Evolutionary conservation across 345 rosid genomes (phyloP).

Genomic region (Geranium rotundifolium): DNA sequence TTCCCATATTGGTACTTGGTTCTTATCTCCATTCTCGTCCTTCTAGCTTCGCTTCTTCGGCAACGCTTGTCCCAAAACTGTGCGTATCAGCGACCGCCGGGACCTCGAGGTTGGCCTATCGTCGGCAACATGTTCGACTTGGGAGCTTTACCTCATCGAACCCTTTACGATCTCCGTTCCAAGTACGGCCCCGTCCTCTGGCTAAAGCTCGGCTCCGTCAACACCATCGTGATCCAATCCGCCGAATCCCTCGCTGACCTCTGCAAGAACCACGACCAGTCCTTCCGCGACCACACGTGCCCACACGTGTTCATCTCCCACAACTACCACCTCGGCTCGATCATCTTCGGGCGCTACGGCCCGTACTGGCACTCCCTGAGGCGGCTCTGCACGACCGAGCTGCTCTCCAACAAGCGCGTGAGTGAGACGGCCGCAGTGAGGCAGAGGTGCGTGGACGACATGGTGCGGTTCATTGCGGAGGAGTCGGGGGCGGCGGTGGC

Average conservation of each 20-base stretch:
- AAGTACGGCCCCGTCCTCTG: constrained; percentile 37
- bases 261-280: constrained; percentile 48
- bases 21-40: no score
- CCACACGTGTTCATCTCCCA: constrained; percentile 29
- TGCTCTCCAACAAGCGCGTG: constrained; percentile 32
- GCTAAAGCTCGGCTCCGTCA: constrained; percentile 34
- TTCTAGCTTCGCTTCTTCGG: background rate
- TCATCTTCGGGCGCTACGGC: constrained; percentile 46
- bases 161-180: constrained; percentile 21
- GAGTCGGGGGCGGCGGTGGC: constrained; percentile 11
- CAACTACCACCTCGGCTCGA: constrained; percentile 28
- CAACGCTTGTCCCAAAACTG: background rate
- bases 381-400: constrained; percentile 34
- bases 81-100: constrained; percentile 31
- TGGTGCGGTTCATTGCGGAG: constrained; percentile 35
- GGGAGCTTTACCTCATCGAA: constrained; percentile 38
- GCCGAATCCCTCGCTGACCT: constrained; percentile 31
- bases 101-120: constrained; percentile 54
- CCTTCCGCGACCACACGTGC: constrained; percentile 33
- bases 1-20: no score
- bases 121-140: constrained; percentile 45
- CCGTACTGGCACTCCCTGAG: constrained; percentile 38
- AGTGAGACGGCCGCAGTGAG: constrained; percentile 26
- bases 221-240: constrained; percentile 40
- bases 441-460: constrained; percentile 29